Evolutionary conservation across 495 filamentous ascomycete species (phyloP), one percentile per base, ranked within the genome.

Genomic region (Pseudoneurospora amorphoporcata): DNA sequence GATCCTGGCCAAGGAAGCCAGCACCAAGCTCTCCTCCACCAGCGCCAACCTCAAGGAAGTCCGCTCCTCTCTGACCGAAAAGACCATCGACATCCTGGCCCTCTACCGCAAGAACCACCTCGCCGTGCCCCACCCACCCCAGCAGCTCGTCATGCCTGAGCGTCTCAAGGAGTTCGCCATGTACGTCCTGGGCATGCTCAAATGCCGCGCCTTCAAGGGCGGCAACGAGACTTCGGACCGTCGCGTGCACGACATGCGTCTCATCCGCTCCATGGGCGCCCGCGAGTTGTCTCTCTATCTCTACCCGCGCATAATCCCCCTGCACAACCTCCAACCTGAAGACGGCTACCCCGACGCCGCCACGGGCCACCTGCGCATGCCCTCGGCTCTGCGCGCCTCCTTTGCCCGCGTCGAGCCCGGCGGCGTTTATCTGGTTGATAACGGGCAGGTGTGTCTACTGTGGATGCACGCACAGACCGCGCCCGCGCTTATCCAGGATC

Each of bases 381-480:
- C 80, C 82, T 88, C 82, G 83, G 87, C 88, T 82, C 86, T 84
- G 47, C 92, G 95, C n/a, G 90, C 94, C n/a, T 93, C 91, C 9
- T 98, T 94, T 82, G 89, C 92, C 38, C 89, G 92, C 43, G 90
- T 97, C 72, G 95, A 98, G 82, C 93, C 96, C 73, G 95, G 95
- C 65, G 96, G 96, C 53, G 96, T 90, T n/a, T 99, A 98, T 80
- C 81, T 99, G 14, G 90, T 98, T n/a, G 95, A 99, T 77, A 97
- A 98, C 79, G 95, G 96, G 5, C 96, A 98, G 81, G 87, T 90
- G 70, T 90, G 92, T 73, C 85, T 98, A 39, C 84, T 99, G 35
- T 99, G 95, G 95, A 84, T 98, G 74, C 95, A 99, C 86, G 89
- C 82, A 76, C 90, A 83, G 87, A 91, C 78, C 71, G 92, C 80